Evolutionary conservation across 345 rosid species (phyloP), one percentile per base, ranked within the genome.

Genomic region (Populus alba): DNA sequence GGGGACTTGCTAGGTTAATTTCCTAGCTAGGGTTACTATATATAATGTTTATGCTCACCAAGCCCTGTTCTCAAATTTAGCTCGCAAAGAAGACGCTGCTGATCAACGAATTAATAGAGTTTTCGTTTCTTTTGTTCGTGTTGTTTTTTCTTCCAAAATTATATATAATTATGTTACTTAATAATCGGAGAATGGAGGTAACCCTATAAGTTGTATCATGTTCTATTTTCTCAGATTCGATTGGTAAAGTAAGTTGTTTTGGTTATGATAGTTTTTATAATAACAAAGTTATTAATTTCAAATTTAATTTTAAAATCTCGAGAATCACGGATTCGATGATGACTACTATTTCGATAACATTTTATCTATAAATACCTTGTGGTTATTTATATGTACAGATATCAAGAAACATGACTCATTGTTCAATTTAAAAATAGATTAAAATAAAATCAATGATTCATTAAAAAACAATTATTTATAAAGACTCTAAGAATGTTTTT

Each of bases 291-390:
- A 59, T n/a, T 0, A 2, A 9, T 3, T 57, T 3, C 0, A 57
- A 9, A 3, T 9, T 57, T 8, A 1, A n/a, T 0, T 53, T 2
- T 53, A 20, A 53, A 53, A 53, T 53, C 59, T 53, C 23, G 8
- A 20, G 2, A 53, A 18, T 57, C 3, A 22, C 3, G 62, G 8
- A 55, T 43, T 0, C 0, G 18, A 47, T 47, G 6, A 13, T 59
- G 23, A 0, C 1, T 10, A 0, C 1, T 10, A n/a, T 59, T 59
- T 59, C 1, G 25, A 1, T 12, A 4, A 1, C 0, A 0, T 59
- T 11, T n/a, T n/a, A 59, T n/a, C 12, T 3, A 43, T 10, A 43
- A 10, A 12, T 3, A 2, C 4, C 2, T 0, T 43, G 0, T 11
- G 12, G 3, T 43, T 43, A 43, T 43, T 10, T 12, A 3, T 12